Evolutionary conservation across 176 grass and related monocot genomes (phyloP).

Genomic region (Urochloa ruziziensis): DNA sequence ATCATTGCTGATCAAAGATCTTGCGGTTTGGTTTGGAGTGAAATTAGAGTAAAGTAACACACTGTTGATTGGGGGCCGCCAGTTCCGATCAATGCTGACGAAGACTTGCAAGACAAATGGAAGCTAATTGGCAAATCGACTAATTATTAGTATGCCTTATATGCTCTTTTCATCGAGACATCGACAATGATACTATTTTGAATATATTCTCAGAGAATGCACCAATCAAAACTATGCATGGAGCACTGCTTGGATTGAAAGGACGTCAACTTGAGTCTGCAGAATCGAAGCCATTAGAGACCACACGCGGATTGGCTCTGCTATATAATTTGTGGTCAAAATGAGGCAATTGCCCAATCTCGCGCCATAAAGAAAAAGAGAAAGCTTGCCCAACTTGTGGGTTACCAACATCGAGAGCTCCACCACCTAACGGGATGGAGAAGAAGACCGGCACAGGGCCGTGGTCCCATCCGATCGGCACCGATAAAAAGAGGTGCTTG

Average conservation of each 20-base stretch:
- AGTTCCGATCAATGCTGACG: not conserved
- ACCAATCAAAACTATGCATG: not conserved
- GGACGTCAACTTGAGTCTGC: not conserved
- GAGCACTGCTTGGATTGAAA: not conserved
- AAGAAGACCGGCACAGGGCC: conserved; percentile 22
- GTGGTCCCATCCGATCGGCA: conserved; percentile 38
- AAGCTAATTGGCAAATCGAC: not conserved
- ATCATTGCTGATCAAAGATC: conserved; percentile 8
- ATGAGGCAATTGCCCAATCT: conserved; percentile 9
- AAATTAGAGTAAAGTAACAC: not conserved
- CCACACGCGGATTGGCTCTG: conserved; percentile 1
- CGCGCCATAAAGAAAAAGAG: conserved; percentile 40
- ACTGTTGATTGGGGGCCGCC: not conserved
- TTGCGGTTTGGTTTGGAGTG: not conserved
- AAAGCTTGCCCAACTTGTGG: conserved; percentile 21
- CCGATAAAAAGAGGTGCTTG: conserved; percentile 28
- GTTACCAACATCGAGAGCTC: conserved; percentile 42
- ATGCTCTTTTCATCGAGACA: not conserved
- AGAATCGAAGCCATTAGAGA: not conserved
- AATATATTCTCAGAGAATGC: not conserved
- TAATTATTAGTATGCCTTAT: not conserved
- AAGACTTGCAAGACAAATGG: not conserved
- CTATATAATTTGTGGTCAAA: conserved; percentile 39
- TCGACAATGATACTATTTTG: not conserved
- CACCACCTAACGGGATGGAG: conserved; percentile 39